Conservation (phyloP, 23 red algal species). For the Gracilaria vermiculophylla region DNA sequence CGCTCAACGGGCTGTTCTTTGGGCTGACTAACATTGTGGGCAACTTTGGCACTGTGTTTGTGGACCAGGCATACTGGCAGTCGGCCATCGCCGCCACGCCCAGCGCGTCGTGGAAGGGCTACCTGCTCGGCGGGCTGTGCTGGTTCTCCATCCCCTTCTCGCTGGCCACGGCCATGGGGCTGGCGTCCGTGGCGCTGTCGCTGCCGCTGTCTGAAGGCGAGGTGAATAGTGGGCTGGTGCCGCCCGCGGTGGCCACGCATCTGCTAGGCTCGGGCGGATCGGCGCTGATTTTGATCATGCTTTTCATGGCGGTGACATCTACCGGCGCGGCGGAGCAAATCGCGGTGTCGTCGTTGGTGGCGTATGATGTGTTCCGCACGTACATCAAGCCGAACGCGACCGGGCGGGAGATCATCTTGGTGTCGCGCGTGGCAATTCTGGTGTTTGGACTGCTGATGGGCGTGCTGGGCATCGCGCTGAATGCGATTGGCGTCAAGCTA, state of each 20-base stretch:
- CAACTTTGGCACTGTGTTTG: slow-evolving; percentile 69
- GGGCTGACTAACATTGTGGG: slow-evolving; percentile 78
- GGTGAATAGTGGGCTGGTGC: slow-evolving; percentile 58
- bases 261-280: slow-evolving; percentile 68
- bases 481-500: slow-evolving; percentile 62
- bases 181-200: slow-evolving; percentile 64
- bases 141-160: slow-evolving; percentile 92
- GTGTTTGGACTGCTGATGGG: slow-evolving; percentile 77
- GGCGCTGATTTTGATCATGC: slow-evolving; percentile 76
- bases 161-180: slow-evolving; percentile 72
- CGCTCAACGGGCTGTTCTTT: slow-evolving; percentile 73
- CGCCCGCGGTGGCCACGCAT: slow-evolving; percentile 67
- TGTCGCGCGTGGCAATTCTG: slow-evolving; percentile 74
- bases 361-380: slow-evolving; percentile 81
- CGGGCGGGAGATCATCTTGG: slow-evolving; percentile 47
- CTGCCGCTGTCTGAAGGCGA: slow-evolving; percentile 52
- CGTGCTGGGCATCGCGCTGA: slow-evolving; percentile 74
- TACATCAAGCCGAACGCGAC: slow-evolving; percentile 72
- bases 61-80: slow-evolving; percentile 77
- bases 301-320: slow-evolving; percentile 88
- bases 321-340: slow-evolving; percentile 81
- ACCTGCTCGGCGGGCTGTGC: slow-evolving; percentile 77
- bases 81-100: slow-evolving; percentile 82
- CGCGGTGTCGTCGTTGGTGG: slow-evolving; percentile 63
- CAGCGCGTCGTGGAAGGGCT: slow-evolving; percentile 75